phyloP scores from a whole-genome alignment of 768 basidiomycete species.

The Termitomyces titanicus region DNA sequence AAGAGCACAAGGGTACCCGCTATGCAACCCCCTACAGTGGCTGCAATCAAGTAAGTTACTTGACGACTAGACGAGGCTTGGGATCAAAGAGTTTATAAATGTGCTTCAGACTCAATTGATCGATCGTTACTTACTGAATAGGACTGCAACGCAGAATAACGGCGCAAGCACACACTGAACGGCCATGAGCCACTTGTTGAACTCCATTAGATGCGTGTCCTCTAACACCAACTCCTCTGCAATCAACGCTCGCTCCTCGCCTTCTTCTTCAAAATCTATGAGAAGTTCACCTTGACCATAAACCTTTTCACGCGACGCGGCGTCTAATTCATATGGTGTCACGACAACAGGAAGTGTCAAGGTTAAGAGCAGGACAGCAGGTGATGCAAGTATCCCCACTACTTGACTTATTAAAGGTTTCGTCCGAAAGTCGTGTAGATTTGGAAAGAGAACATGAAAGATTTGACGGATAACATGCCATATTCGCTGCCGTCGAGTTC shows the following conservation, averaged over 20 bases:
- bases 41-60: slow-evolving; percentile 50
- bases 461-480: slow-evolving; percentile 34
- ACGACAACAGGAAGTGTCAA: slow-evolving; percentile 90
- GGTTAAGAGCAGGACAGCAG: slow-evolving; percentile 82
- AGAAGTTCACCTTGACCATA: slow-evolving; percentile 38
- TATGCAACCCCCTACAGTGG: slow-evolving; percentile 50
- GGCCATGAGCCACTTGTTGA: slow-evolving; percentile 83
- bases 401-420: slow-evolving; percentile 72
- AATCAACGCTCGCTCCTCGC: slow-evolving; percentile 60
- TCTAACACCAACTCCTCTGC: slow-evolving; percentile 75
- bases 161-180: slow-evolving; percentile 83
- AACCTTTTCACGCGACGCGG: slow-evolving; percentile 37
- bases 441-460: slow-evolving; percentile 77
- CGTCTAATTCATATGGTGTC: slow-evolving; percentile 41
- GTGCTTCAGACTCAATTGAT: not conserved
- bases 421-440: slow-evolving; percentile 65
- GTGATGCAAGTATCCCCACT: slow-evolving; percentile 77
- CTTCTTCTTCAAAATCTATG: slow-evolving; percentile 75
- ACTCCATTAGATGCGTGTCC: slow-evolving; percentile 59
- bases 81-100: slow-evolving; percentile 4
- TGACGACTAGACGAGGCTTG: slow-evolving; percentile 44
- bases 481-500: slow-evolving; percentile 37
- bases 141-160: slow-evolving; percentile 64
- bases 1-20: slow-evolving; percentile 53
- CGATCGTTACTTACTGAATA: slow-evolving; percentile 66